Evolutionary conservation across 495 filamentous ascomycete species (phyloP).

Genomic region (Podospora pseudopauciseta): DNA sequence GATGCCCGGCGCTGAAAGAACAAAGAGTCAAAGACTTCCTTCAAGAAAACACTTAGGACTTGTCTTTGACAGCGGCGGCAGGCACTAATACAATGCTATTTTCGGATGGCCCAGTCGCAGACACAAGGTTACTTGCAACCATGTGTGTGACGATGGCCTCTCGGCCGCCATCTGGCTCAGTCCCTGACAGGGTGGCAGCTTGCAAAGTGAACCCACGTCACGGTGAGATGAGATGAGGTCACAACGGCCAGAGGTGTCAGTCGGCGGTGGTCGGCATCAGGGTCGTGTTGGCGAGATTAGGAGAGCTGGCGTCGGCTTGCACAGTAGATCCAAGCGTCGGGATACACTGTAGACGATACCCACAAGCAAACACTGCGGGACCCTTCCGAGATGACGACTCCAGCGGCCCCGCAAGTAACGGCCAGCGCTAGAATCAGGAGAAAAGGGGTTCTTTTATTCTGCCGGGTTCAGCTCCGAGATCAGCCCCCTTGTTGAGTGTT

Average conservation of each 20-base stretch:
- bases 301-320: not conserved
- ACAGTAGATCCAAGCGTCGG: slow-evolving; percentile 4
- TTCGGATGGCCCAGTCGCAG: too few relatives aligned
- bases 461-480: not conserved
- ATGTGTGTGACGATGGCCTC: slow-evolving; percentile 1
- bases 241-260: not conserved
- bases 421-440: slow-evolving; percentile 4
- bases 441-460: not conserved
- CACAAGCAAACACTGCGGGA: slow-evolving; percentile 2
- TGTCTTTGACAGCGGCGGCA: not conserved
- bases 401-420: slow-evolving; percentile 9
- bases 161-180: not conserved
- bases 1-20: not conserved
- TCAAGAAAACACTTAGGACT: not conserved
- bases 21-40: not conserved
- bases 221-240: too few relatives aligned
- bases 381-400: slow-evolving; percentile 11
- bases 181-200: not conserved
- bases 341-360: slow-evolving; percentile 6
- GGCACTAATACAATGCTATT: not conserved
- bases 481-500: not conserved
- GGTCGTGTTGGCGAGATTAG: not conserved
- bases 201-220: not conserved
- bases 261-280: not conserved
- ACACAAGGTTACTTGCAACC: not conserved